These are phyloP conservation scores for Pneumocystis murina DNA, from an alignment of 1,139 yeast genomes.

Conservation along the genomic window DNA sequence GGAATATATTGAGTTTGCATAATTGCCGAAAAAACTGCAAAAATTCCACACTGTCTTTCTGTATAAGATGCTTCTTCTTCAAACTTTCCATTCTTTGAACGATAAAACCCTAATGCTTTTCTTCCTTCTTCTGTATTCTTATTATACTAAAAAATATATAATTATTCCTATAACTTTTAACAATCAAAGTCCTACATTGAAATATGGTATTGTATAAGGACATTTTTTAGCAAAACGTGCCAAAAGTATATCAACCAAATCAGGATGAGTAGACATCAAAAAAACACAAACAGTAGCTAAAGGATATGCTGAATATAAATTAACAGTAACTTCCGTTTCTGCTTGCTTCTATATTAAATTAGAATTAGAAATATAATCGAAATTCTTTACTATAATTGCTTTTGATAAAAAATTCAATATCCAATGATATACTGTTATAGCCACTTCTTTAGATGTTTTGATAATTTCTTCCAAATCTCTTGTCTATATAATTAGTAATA, in stretches of 20 bases:
- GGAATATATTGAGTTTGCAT: slow-evolving; percentile 28
- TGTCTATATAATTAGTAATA: slow-evolving; percentile 16
- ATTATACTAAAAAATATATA: slow-evolving; percentile 32
- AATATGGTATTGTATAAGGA: slow-evolving; percentile 61
- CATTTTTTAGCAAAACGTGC: slow-evolving; percentile 86
- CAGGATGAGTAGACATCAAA: slow-evolving; percentile 45
- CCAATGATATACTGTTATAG: slow-evolving; percentile 50
- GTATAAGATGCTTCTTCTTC: slow-evolving; percentile 37
- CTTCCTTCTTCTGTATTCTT: slow-evolving; percentile 78
- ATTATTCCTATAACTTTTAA: slow-evolving; percentile 19
- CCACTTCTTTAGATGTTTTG: slow-evolving; percentile 28
- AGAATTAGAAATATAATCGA: neutral
- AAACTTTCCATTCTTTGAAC: slow-evolving; percentile 32
- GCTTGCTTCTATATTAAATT: slow-evolving; percentile 44
- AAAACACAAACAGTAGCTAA: slow-evolving; percentile 51
- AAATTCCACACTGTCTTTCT: slow-evolving; percentile 76
- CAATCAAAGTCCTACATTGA: slow-evolving; percentile 1
- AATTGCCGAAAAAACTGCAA: slow-evolving; percentile 65
- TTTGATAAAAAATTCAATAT: slow-evolving; percentile 69
- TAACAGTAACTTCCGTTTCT: slow-evolving; percentile 76
- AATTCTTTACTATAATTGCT: slow-evolving; percentile 37
- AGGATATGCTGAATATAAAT: slow-evolving; percentile 66
- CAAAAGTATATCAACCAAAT: slow-evolving; percentile 47
- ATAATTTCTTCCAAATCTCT: slow-evolving; percentile 38
- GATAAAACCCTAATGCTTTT: slow-evolving; percentile 72